Evolutionary conservation across 805 yeast species (phyloP), one percentile per base, ranked within the genome.

Genomic region (Spathaspora passalidarum): DNA sequence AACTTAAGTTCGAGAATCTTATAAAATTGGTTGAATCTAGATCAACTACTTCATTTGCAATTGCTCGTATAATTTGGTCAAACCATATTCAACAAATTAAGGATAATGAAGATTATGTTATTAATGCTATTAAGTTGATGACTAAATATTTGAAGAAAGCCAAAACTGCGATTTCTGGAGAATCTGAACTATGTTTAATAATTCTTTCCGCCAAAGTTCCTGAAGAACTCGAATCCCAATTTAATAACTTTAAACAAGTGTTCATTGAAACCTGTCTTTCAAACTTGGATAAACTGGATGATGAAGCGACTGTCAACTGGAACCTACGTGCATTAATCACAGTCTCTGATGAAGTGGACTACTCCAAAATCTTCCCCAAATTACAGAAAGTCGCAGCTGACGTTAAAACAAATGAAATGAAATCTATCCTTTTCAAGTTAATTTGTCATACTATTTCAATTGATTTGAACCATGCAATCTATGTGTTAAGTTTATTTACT

Each of bases 81-180:
- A 63, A 69, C 35, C 74, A 78, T 52, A 38, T 72, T 18, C 61
- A 63, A 13, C 80, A 78, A 49, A 43, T 54, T 4, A 66, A 67
- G 16, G 75, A 68, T 17, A 25, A 38, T 13, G 36, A 53, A 2
- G 56, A 59, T 38, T 42, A 29, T 29, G 16, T 29, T n/a, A 29
- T 4, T 6, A 29, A 13, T 13, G 34, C 16, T n/a, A 29, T 68
- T 3, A 29, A 44, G 1, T 22, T 37, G 3, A 38, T 59, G 1
- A 40, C 60, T 2, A 32, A 50, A 2, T 32, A 44, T 38, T 48
- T 64, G 18, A 25, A 44, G 7, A 49, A 56, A 20, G 2, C 1
- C 3, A 16, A 25, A 11, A 20, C 17, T 6, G 34, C 14, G 8
- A 26, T 45, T 22, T 37, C 48, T 1, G 40, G 46, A 3, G 49